Conservation (phyloP, 495 filamentous ascomycete genomes). For the Penicillium roqueforti region DNA sequence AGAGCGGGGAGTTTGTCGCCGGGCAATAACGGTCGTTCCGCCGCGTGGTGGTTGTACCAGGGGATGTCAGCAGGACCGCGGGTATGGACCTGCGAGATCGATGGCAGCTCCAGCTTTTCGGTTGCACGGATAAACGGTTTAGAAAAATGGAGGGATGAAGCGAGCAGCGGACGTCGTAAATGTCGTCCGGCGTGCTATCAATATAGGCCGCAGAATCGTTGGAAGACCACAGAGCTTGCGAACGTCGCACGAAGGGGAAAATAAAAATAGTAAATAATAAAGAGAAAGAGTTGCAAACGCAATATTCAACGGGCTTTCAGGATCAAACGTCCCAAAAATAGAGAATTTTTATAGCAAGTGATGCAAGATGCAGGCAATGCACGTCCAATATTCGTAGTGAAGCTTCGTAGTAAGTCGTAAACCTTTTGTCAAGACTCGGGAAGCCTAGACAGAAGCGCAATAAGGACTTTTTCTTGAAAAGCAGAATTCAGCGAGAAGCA, state of each 20-base stretch:
- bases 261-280: no score
- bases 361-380: slow-evolving; percentile 32
- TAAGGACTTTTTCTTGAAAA: background rate
- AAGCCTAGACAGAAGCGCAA: background rate
- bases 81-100: slow-evolving; percentile 85
- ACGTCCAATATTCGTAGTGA: slow-evolving; percentile 25
- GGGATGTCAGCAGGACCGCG: slow-evolving; percentile 77
- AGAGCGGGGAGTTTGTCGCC: slow-evolving; percentile 77
- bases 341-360: slow-evolving; percentile 17
- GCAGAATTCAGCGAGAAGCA: slow-evolving; percentile 26
- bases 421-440: slow-evolving; percentile 24
- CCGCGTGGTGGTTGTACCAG: slow-evolving; percentile 71
- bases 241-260: slow-evolving; percentile 13
- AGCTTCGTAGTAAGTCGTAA: slow-evolving; percentile 35
- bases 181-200: slow-evolving; percentile 26
- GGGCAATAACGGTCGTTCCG: slow-evolving; percentile 61
- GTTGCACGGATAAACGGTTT: slow-evolving; percentile 51
- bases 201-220: slow-evolving; percentile 7
- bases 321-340: slow-evolving; percentile 6
- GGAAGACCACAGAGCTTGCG: slow-evolving; percentile 1
- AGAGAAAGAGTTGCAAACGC: slow-evolving; percentile 5
- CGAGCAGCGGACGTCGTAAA: slow-evolving; percentile 26
- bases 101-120: slow-evolving; percentile 98
- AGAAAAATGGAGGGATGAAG: slow-evolving; percentile 26
- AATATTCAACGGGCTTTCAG: background rate